Conservation (phyloP, 495 filamentous ascomycete genomes). For the Cladorrhinum samala region DNA sequence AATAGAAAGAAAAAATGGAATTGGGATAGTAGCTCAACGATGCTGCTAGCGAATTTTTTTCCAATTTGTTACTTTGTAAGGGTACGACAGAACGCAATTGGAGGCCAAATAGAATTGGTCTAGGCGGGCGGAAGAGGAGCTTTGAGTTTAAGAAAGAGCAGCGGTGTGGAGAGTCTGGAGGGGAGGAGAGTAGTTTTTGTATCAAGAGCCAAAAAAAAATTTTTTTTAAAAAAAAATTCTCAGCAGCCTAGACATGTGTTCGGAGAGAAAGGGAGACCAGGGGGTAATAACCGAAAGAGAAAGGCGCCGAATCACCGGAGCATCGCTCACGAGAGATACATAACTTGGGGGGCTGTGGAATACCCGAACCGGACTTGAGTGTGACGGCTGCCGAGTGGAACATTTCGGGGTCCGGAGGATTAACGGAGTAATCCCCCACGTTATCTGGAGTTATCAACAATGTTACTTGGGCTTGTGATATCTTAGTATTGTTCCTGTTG, state of each 20-base stretch:
- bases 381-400: not conserved
- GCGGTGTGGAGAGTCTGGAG: not conserved
- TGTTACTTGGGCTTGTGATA: not conserved
- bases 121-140: not conserved
- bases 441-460: not conserved
- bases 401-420: not conserved
- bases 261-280: not conserved
- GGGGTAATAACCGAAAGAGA: not conserved
- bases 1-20: not conserved
- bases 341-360: too few relatives aligned
- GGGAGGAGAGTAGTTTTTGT: not conserved
- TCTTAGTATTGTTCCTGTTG: not conserved
- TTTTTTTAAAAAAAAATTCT: not conserved
- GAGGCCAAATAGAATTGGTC: not conserved
- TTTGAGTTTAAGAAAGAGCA: not conserved
- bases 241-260: not conserved
- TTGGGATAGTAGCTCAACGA: not conserved
- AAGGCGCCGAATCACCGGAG: constrained; percentile 1
- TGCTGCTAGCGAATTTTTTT: not conserved
- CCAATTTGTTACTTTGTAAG: too few relatives aligned
- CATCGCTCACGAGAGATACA: not conserved
- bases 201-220: not conserved
- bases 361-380: not conserved
- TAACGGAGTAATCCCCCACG: too few relatives aligned
- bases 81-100: too few relatives aligned